Evolutionary conservation across 2,329 filamentous ascomycete species (phyloP), one percentile per base, ranked within the genome.

Genomic region (Cercospora sojina): DNA sequence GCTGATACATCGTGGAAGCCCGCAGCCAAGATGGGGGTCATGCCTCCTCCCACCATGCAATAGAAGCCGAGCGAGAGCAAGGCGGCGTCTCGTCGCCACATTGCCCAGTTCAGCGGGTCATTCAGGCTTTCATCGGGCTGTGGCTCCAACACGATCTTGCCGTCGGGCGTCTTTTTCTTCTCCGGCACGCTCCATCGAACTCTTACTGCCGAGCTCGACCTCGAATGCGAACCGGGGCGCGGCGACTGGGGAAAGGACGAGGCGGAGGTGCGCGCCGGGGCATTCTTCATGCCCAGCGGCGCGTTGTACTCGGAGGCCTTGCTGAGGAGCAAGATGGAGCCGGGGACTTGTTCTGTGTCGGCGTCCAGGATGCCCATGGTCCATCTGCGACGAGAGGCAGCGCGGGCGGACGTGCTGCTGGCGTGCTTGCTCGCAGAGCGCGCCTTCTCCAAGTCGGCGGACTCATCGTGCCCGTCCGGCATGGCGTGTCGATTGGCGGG

Each of bases 111-210:
- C 64, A 98, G 81, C 1, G 94, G 94, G 74, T 98, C 94, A 71
- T 98, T 97, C 60, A 85, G 83, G 0, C 91, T 93, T 60, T 97
- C 93, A 67, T 97, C 93, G 0, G 94, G 94, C 76, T 98, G 94
- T 0, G 94, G 94, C 0, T 96, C 90, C 13, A 98, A 82, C 64
- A 98, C 92, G 73, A 97, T 92, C 68, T 87, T 86, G 16, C 93
- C 93, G 76, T 97, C 90, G 38, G 85, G 80, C 1, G 93, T 97
- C 70, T 84, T 90, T 82, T 97, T 97, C 80, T 88, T 87, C 55
- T 81, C 82, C 12, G 72, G 31, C 9, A 67, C 58, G 5, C 69
- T 70, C 41, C 58, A 47, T 18, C 67, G 53, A 10, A 69, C 55
- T 35, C 66, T 35, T 10, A n/a, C 18, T 5, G n/a, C 43, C 1